A percentile compares a stretch with the other conserved stretches of the same genome.
Conservation (phyloP, 306 rosid species). For the Castanopsis chinensis region DNA sequence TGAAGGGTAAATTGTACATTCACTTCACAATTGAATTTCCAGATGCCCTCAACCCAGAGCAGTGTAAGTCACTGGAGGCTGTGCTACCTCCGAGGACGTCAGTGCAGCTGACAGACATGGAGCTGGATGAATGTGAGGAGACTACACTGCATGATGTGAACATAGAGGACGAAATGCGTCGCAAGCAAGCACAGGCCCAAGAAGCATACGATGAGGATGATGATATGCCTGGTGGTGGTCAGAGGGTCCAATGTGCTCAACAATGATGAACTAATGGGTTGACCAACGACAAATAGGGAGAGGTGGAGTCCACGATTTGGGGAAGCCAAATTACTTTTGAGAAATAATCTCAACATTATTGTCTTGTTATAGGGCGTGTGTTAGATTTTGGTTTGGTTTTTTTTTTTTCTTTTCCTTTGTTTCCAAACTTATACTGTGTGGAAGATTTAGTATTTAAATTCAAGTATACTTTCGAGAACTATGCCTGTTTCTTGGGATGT, state of each 20-base stretch:
- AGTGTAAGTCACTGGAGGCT: slow-evolving; percentile 58
- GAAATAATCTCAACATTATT: neutral
- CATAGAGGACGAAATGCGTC: slow-evolving; percentile 78
- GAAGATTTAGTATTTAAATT: neutral
- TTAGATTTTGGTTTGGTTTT: neutral
- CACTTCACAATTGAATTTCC: slow-evolving; percentile 91
- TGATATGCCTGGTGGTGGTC: slow-evolving; percentile 88
- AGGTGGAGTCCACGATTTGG: neutral
- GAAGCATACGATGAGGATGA: slow-evolving; percentile 91
- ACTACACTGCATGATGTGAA: slow-evolving; percentile 84
- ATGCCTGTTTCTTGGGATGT: neutral
- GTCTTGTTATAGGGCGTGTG: neutral
- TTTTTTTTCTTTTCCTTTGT: neutral
- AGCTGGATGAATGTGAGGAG: slow-evolving; percentile 93
- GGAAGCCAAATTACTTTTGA: neutral
- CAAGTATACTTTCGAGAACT: neutral
- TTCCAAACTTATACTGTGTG: neutral
- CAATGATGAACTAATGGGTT: slow-evolving; percentile 35
- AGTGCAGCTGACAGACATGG: slow-evolving; percentile 74
- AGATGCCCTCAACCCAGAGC: slow-evolving; percentile 55
- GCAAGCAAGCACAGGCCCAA: slow-evolving; percentile 59
- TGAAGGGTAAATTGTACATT: slow-evolving; percentile 91
- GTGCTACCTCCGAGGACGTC: slow-evolving; percentile 62
- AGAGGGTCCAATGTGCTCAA: slow-evolving; percentile 96
- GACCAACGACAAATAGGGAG: neutral